Conservation (phyloP, 306 rosid species). For the Quillaja saponaria region DNA sequence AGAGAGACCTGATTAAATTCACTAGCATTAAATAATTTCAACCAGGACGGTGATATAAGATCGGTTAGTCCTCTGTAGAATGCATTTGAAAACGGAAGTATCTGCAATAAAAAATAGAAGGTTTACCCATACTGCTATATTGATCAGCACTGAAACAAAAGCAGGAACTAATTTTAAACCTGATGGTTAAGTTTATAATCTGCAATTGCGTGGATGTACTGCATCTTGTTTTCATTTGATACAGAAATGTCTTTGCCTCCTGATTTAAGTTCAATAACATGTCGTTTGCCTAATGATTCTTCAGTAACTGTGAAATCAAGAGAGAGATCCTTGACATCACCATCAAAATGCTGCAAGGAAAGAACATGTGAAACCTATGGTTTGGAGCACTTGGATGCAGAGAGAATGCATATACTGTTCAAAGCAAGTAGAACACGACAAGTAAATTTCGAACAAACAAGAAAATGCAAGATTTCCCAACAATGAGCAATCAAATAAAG, state of each 20-base stretch:
- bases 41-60: slow-evolving; percentile 95
- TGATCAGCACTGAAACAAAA: too few relatives aligned
- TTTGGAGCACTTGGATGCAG: slow-evolving; percentile 21
- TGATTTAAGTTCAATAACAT: slow-evolving; percentile 78
- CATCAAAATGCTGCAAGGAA: slow-evolving; percentile 76
- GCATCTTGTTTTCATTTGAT: slow-evolving; percentile 87
- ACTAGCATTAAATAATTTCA: slow-evolving; percentile 87
- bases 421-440: slow-evolving; percentile 10
- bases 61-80: slow-evolving; percentile 87
- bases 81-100: slow-evolving; percentile 81
- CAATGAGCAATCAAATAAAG: too few relatives aligned
- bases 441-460: too few relatives aligned
- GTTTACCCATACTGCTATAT: slow-evolving; percentile 33
- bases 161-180: slow-evolving; percentile 50
- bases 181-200: slow-evolving; percentile 95
- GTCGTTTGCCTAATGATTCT: slow-evolving; percentile 82
- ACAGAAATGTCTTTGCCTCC: slow-evolving; percentile 88
- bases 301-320: slow-evolving; percentile 96
- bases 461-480: too few relatives aligned
- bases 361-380: slow-evolving; percentile 31
- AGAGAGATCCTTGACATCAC: slow-evolving; percentile 75
- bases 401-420: slow-evolving; percentile 22
- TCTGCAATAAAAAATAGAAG: slow-evolving; percentile 56
- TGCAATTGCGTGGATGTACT: slow-evolving; percentile 94
- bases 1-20: slow-evolving; percentile 91